Conservation (phyloP, 2,329 filamentous ascomycete species). For the Zarea fungicola region DNA sequence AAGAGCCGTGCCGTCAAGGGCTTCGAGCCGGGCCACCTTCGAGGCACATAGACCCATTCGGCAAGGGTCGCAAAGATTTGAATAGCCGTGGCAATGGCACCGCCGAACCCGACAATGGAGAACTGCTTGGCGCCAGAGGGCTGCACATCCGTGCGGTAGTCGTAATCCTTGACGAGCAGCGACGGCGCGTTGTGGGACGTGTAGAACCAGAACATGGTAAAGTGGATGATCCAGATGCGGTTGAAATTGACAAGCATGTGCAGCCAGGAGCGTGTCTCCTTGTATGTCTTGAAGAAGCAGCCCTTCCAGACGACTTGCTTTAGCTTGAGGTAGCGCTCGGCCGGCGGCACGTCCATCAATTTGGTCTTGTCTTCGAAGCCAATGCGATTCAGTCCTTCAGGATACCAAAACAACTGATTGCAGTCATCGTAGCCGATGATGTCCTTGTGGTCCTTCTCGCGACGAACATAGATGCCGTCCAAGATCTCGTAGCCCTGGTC, state of each 20-base stretch:
- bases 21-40: constrained; percentile 91
- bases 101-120: constrained; percentile 82
- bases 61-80: constrained; percentile 83
- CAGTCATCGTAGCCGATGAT: constrained; percentile 98
- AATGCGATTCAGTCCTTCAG: constrained; percentile 93
- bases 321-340: constrained; percentile 84
- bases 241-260: constrained; percentile 98
- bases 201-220: constrained; percentile 96
- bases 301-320: constrained; percentile 98
- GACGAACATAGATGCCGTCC: constrained; percentile 91
- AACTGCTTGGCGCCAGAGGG: constrained; percentile 66
- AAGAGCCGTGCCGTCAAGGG: constrained; percentile 87
- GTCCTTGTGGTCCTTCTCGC: constrained; percentile 85
- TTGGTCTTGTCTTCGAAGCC: constrained; percentile 90
- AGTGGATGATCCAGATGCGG: constrained; percentile 97
- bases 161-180: constrained; percentile 72
- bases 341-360: constrained; percentile 81
- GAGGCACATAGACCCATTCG: constrained; percentile 94
- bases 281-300: constrained; percentile 99
- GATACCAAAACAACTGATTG: constrained; percentile 99
- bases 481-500: constrained; percentile 96
- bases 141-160: constrained; percentile 77
- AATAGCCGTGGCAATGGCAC: constrained; percentile 74
- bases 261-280: constrained; percentile 95
- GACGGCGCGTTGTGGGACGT: constrained; percentile 85